These are phyloP conservation scores for Penicillium nucicola DNA, from an alignment of 495 filamentous ascomycete genomes.

Conservation along the genomic window DNA sequence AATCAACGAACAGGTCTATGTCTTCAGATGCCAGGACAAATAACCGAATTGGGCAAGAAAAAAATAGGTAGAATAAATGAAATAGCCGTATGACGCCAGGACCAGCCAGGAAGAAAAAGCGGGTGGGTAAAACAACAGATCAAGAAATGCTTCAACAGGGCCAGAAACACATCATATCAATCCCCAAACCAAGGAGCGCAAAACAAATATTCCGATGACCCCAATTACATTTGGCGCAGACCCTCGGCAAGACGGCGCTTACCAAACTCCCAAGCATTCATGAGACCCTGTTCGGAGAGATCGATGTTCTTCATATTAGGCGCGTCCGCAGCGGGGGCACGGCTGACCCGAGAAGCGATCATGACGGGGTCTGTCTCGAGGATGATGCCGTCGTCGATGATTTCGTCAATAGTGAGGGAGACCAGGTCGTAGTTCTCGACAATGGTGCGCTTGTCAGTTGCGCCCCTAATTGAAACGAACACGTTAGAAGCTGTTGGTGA, in stretches of 20 bases:
- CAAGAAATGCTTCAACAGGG: slow-evolving; percentile 23
- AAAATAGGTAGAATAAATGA: slow-evolving; percentile 10
- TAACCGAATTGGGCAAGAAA: slow-evolving; percentile 11
- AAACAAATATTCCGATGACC: slow-evolving; percentile 2
- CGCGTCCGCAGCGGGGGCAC: slow-evolving; percentile 86
- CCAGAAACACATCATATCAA: slow-evolving; percentile 8
- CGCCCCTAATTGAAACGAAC: slow-evolving; percentile 56
- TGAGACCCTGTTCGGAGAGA: slow-evolving; percentile 89
- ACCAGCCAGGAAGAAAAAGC: slow-evolving; percentile 39
- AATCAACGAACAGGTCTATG: slow-evolving; percentile 28
- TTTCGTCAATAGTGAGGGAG: slow-evolving; percentile 90
- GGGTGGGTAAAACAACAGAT: slow-evolving; percentile 17
- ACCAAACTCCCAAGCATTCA: slow-evolving; percentile 93
- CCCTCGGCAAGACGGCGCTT: slow-evolving; percentile 89
- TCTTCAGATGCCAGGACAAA: slow-evolving; percentile 14
- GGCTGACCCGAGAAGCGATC: slow-evolving; percentile 85
- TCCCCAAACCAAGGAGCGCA: slow-evolving; percentile 2
- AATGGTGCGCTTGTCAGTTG: slow-evolving; percentile 94
- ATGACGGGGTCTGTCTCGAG: slow-evolving; percentile 94
- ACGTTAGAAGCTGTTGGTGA: background rate
- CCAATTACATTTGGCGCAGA: slow-evolving; percentile 66
- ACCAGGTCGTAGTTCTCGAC: slow-evolving; percentile 97
- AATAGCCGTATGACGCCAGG: slow-evolving; percentile 39
- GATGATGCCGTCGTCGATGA: slow-evolving; percentile 94
- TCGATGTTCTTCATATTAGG: slow-evolving; percentile 88